Evolutionary conservation across 306 rosid genomes (phyloP).

Genomic region (Rosa rugosa): DNA sequence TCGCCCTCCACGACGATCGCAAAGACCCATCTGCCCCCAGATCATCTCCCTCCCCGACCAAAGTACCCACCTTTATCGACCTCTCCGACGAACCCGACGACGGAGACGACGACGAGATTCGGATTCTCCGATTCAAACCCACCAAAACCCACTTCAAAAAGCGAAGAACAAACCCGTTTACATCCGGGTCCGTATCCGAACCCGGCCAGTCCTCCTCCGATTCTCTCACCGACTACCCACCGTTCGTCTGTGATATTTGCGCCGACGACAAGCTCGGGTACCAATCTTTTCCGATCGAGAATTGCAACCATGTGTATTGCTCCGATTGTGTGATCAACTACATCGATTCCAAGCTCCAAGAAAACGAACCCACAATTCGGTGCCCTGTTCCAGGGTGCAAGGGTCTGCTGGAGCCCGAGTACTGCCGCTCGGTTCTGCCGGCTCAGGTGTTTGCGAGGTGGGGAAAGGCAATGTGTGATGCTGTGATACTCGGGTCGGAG

Average conservation of each 20-base stretch:
- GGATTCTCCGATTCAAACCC: constrained; percentile 13
- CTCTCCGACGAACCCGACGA: constrained; percentile 4
- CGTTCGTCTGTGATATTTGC: constrained; percentile 36
- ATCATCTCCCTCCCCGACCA: not conserved
- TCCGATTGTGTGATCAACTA: constrained; percentile 46
- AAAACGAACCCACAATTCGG: constrained; percentile 22
- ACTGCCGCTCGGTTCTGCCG: constrained; percentile 31
- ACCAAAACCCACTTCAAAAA: not conserved
- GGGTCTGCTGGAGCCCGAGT: constrained; percentile 33
- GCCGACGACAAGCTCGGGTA: constrained; percentile 19
- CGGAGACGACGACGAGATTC: not conserved
- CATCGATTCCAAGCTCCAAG: constrained; percentile 47
- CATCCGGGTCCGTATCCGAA: not conserved
- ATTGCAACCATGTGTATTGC: constrained; percentile 53
- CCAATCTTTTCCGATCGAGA: constrained; percentile 21
- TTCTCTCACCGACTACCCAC: not conserved
- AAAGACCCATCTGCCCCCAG: not conserved
- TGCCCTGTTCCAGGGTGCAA: constrained; percentile 53
- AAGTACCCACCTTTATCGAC: not conserved
- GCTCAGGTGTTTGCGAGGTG: constrained; percentile 36
- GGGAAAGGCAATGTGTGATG: constrained; percentile 43
- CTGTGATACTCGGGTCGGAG: constrained; percentile 14
- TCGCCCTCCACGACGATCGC: not conserved
- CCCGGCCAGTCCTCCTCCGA: constrained; percentile 14
- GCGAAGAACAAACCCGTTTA: not conserved